These are phyloP conservation scores for Cladosporium cucumerinum DNA, from an alignment of 2,329 filamentous ascomycete species.

Conservation along the genomic window DNA sequence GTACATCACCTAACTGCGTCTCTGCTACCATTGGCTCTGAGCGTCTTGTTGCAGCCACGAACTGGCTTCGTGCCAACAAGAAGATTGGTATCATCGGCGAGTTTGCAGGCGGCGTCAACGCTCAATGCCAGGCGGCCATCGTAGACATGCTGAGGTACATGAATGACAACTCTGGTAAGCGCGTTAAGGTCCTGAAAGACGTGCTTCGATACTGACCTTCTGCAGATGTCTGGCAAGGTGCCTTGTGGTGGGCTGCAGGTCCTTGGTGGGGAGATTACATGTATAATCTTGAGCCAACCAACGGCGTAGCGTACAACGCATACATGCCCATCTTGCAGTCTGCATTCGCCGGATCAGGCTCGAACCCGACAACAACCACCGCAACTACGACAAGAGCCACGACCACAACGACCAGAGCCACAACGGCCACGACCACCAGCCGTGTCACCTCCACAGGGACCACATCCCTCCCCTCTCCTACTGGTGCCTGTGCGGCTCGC, in stretches of 20 bases:
- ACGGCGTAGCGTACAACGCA: conserved; percentile 41
- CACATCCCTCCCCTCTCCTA: neutral
- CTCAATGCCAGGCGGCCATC: conserved; percentile 49
- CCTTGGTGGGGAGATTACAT: conserved; percentile 44
- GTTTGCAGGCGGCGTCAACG: conserved; percentile 53
- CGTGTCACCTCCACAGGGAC: neutral
- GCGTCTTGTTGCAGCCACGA: conserved; percentile 49
- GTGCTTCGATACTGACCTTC: neutral
- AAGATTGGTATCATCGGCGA: conserved; percentile 55
- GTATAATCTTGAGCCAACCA: conserved; percentile 47
- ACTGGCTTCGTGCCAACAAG: conserved; percentile 53
- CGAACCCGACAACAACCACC: conserved; percentile 20
- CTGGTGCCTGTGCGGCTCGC: conserved; percentile 2
- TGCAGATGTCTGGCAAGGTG: conserved; percentile 53
- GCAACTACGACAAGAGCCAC: neutral
- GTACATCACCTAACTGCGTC: conserved; percentile 51
- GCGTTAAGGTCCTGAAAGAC: neutral
- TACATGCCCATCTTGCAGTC: conserved; percentile 22
- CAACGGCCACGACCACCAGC: neutral
- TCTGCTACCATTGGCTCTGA: conserved; percentile 53
- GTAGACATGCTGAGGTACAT: conserved; percentile 50
- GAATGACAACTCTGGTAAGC: conserved; percentile 37
- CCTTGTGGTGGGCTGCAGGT: conserved; percentile 55
- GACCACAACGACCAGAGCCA: conserved; percentile 4
- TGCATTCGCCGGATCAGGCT: conserved; percentile 7